A percentile compares a stretch with the other conserved stretches of the same genome.
These are phyloP conservation scores for Ogataea henricii DNA, from an alignment of 805 yeast genomes.

Conservation along the genomic window DNA sequence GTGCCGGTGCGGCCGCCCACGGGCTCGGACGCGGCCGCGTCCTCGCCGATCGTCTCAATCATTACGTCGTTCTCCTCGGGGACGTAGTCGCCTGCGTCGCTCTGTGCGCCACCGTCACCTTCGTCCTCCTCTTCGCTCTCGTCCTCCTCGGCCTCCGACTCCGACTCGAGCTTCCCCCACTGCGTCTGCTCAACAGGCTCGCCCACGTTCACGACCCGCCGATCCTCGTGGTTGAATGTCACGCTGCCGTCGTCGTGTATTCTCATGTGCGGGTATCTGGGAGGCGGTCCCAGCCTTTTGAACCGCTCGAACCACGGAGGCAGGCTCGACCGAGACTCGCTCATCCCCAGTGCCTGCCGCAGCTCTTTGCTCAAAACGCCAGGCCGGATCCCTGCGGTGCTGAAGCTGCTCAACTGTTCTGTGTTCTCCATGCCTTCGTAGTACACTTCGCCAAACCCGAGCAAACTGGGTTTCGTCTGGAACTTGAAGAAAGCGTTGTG, in stretches of 20 bases:
- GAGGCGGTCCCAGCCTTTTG: slow-evolving; percentile 78
- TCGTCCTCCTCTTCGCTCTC: slow-evolving; percentile 34
- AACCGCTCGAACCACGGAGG: slow-evolving; percentile 83
- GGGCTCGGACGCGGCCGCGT: slow-evolving; percentile 7
- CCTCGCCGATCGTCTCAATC: slow-evolving; percentile 31
- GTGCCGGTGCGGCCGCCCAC: slow-evolving; percentile 8
- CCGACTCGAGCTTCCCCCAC: slow-evolving; percentile 38
- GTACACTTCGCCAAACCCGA: slow-evolving; percentile 73
- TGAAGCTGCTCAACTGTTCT: slow-evolving; percentile 39
- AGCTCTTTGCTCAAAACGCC: slow-evolving; percentile 67
- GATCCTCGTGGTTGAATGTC: slow-evolving; percentile 29
- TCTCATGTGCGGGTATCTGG: slow-evolving; percentile 67
- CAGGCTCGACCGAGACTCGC: slow-evolving; percentile 40
- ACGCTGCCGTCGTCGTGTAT: slow-evolving; percentile 43
- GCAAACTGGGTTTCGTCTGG: slow-evolving; percentile 72
- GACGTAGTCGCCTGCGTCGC: slow-evolving; percentile 32
- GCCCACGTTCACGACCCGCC: slow-evolving; percentile 19
- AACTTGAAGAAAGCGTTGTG: slow-evolving; percentile 85
- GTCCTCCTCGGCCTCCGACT: slow-evolving; percentile 38
- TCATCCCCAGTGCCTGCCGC: slow-evolving; percentile 69
- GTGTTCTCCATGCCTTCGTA: slow-evolving; percentile 63
- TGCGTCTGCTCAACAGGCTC: slow-evolving; percentile 29
- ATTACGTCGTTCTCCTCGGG: slow-evolving; percentile 29
- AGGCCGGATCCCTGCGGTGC: slow-evolving; percentile 45
- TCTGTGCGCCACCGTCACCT: slow-evolving; percentile 32